Evolutionary conservation across 768 basidiomycete species (phyloP).

Genomic region (Neoboletus magnificus): DNA sequence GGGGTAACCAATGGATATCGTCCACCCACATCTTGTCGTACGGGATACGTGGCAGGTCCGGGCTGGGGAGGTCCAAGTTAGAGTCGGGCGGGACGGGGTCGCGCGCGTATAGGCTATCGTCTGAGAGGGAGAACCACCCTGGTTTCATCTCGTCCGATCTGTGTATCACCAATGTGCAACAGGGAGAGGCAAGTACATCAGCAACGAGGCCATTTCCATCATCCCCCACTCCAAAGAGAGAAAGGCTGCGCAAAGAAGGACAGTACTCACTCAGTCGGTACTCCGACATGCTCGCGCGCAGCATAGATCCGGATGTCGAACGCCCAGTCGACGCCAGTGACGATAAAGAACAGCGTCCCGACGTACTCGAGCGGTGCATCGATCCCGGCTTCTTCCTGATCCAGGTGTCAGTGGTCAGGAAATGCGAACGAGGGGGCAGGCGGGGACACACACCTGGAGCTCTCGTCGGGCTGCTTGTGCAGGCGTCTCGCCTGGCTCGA

Average conservation of each 20-base stretch:
- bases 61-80: not conserved
- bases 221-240: not conserved
- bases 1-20: conserved; percentile 67
- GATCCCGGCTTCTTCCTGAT: conserved; percentile 82
- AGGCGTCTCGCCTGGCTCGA: conserved; percentile 69
- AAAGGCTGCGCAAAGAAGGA: not conserved
- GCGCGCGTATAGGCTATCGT: conserved; percentile 18
- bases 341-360: conserved; percentile 64
- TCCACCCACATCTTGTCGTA: conserved; percentile 58
- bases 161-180: not conserved
- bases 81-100: not conserved
- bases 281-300: conserved; percentile 58
- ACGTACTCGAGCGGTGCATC: conserved; percentile 58
- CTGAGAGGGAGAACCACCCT: conserved; percentile 59
- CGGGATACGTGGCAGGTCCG: conserved; percentile 47
- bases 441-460: conserved; percentile 43
- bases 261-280: conserved; percentile 58
- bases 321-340: conserved; percentile 50
- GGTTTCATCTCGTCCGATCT: conserved; percentile 91
- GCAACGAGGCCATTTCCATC: not conserved
- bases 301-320: conserved; percentile 74
- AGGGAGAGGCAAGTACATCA: not conserved
- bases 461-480: conserved; percentile 74
- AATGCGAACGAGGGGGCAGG: not conserved
- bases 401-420: not conserved